phyloP scores from a whole-genome alignment of 352 stramenopile genomes.

The Phytophthora idaei region DNA sequence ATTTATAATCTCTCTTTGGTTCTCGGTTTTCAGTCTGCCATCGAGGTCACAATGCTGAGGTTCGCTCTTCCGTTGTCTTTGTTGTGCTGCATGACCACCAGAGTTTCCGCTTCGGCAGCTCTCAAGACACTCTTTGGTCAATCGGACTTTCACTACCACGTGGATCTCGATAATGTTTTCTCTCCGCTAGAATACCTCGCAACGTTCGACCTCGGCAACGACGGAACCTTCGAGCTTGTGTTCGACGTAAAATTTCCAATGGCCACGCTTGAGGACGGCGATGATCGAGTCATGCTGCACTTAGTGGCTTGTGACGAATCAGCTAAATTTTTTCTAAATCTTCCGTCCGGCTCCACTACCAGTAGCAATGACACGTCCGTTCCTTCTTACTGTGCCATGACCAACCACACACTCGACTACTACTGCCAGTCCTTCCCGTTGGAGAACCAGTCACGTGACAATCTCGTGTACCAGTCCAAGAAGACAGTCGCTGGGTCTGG shows the following conservation, averaged over 20 bases:
- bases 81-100: not conserved
- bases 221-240: constrained; percentile 30
- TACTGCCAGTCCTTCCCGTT: constrained; percentile 59
- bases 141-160: constrained; percentile 21
- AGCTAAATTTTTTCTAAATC: constrained; percentile 22
- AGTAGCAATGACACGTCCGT: not conserved
- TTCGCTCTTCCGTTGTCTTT: constrained; percentile 1
- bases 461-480: constrained; percentile 40
- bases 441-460: constrained; percentile 33
- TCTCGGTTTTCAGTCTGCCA: not conserved
- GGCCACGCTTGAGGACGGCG: constrained; percentile 26
- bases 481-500: constrained; percentile 23
- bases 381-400: constrained; percentile 51
- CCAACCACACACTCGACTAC: constrained; percentile 50
- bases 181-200: constrained; percentile 35
- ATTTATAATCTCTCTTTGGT: not conserved
- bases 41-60: constrained; percentile 9
- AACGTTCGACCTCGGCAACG: constrained; percentile 37
- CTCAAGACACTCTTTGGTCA: constrained; percentile 18
- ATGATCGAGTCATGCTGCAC: constrained; percentile 54
- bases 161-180: constrained; percentile 24
- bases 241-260: constrained; percentile 45
- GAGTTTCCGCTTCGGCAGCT: constrained; percentile 9
- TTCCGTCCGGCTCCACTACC: constrained; percentile 1
- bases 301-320: constrained; percentile 52